A percentile compares a stretch with the other conserved stretches of the same genome.
Conservation (phyloP, 2,329 filamentous ascomycete genomes). For the Diplodia sapinea region DNA sequence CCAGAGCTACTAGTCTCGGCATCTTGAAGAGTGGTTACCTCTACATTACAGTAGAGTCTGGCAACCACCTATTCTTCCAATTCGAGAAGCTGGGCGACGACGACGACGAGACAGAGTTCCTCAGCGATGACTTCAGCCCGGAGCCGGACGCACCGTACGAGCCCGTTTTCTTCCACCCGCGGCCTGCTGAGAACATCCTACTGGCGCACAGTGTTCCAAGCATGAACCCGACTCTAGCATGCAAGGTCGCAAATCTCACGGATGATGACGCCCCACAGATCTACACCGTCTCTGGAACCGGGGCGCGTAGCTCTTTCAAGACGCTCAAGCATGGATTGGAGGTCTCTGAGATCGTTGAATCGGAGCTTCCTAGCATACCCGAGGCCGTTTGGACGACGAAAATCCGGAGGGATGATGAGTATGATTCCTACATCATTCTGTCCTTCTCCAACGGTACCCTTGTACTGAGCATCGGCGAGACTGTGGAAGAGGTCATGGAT, state of each 20-base stretch:
- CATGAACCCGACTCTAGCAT: slow-evolving; percentile 89
- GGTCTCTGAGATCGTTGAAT: slow-evolving; percentile 94
- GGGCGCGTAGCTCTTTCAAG: slow-evolving; percentile 86
- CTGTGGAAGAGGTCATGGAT: slow-evolving; percentile 92
- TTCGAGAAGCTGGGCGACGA: slow-evolving; percentile 97
- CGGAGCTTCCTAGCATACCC: slow-evolving; percentile 85
- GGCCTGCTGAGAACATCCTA: slow-evolving; percentile 79
- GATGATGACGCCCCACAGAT: slow-evolving; percentile 96
- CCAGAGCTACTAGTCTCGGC: slow-evolving; percentile 82
- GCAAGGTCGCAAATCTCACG: slow-evolving; percentile 87
- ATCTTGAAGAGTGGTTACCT: slow-evolving; percentile 96
- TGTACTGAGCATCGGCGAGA: slow-evolving; percentile 93
- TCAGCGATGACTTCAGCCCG: slow-evolving; percentile 79
- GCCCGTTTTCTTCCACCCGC: slow-evolving; percentile 83
- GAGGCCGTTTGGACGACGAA: slow-evolving; percentile 96
- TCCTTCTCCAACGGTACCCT: slow-evolving; percentile 89
- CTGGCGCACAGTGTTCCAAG: slow-evolving; percentile 84
- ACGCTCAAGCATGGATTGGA: slow-evolving; percentile 91
- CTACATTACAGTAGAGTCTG: slow-evolving; percentile 89
- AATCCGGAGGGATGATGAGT: slow-evolving; percentile 78
- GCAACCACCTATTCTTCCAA: slow-evolving; percentile 94
- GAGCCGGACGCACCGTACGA: slow-evolving; percentile 75
- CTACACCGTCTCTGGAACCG: slow-evolving; percentile 87
- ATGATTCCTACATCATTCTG: slow-evolving; percentile 93
- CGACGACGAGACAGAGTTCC: slow-evolving; percentile 85